These are phyloP conservation scores for Penicillium bialowiezense DNA, from an alignment of 495 filamentous ascomycete genomes.

Conservation along the genomic window DNA sequence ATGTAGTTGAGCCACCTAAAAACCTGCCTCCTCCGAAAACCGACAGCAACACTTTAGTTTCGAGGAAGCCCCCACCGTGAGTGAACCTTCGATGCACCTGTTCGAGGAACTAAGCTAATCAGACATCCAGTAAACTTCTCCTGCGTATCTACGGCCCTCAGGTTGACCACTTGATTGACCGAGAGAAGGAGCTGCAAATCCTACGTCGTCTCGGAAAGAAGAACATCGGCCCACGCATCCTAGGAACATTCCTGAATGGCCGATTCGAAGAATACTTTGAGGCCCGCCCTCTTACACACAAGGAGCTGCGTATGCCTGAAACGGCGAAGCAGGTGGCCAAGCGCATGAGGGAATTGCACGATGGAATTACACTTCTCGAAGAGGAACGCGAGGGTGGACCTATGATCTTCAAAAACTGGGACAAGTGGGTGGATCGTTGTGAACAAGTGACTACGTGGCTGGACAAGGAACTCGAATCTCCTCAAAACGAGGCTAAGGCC, in stretches of 20 bases:
- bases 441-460: conserved; percentile 74
- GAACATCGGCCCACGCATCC: conserved; percentile 87
- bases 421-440: conserved; percentile 84
- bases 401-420: conserved; percentile 88
- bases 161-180: conserved; percentile 92
- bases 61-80: conserved; percentile 55
- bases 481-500: conserved; percentile 30
- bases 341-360: conserved; percentile 93
- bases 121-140: conserved; percentile 66
- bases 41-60: conserved; percentile 35
- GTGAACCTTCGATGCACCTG: conserved; percentile 7
- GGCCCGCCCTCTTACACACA: conserved; percentile 70
- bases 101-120: conserved; percentile 10
- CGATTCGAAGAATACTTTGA: conserved; percentile 93
- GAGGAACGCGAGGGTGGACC: conserved; percentile 76
- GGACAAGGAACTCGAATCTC: conserved; percentile 62
- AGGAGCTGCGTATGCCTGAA: conserved; percentile 74
- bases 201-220: conserved; percentile 82
- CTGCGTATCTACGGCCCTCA: conserved; percentile 94
- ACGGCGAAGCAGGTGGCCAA: conserved; percentile 96
- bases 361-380: conserved; percentile 81
- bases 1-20: conserved; percentile 82
- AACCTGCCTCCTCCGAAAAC: conserved; percentile 42
- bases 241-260: conserved; percentile 94
- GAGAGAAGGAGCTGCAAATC: conserved; percentile 84